Base-by-base conservation (phyloP, 2,329 filamentous ascomycete species). In the Cucurbitaria berberidis region DNA sequence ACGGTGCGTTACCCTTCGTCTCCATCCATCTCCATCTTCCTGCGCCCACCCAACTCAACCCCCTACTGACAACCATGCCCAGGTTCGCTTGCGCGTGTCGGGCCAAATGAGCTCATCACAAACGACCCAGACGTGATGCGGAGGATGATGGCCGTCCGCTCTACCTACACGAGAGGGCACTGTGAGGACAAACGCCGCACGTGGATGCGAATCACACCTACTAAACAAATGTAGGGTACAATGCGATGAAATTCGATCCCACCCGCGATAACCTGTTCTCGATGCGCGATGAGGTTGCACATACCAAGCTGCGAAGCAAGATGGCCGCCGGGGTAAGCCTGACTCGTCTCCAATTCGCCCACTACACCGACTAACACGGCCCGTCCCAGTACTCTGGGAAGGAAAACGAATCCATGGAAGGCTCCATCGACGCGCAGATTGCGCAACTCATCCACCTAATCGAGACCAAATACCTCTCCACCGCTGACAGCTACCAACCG, bases 331-430 rank as follows among this genome's bases (percentile, higher is more conserved):
- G 36, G 21, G 36, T 39, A 24, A 13, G 36, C 21, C 10, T n/a
- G 13, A 24, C 19, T 15, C 5, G 13, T 24, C 11, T 26, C 19
- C 4, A 24, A 22, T 24, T 22, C 19, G 24, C 8, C 8, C 10
- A 39, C 36, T 39, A 39, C 24, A 1, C 10, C 15, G 6, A 6
- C 18, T 15, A 11, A 22, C 15, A n/a, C n/a, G n/a, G n/a, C n/a
- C n/a, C 21, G 16, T 6, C 11, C 5, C 24, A 63, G 38, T 63
- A 63, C 10, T 62, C 59, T 1, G 82, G 82, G 1, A 78, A 80
- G 41, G 82, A 84, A 42, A 84, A 84, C 39, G 70, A 75, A 2
- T 72, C 76, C 0, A 72, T 85, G 6, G 82, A 85, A 48, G 57
- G 58, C 0, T 75, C 78, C 5, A 76, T 86, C 13, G 78, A 85